Evolutionary conservation across 306 rosid species (phyloP).

Genomic region (Acacia confusa): DNA sequence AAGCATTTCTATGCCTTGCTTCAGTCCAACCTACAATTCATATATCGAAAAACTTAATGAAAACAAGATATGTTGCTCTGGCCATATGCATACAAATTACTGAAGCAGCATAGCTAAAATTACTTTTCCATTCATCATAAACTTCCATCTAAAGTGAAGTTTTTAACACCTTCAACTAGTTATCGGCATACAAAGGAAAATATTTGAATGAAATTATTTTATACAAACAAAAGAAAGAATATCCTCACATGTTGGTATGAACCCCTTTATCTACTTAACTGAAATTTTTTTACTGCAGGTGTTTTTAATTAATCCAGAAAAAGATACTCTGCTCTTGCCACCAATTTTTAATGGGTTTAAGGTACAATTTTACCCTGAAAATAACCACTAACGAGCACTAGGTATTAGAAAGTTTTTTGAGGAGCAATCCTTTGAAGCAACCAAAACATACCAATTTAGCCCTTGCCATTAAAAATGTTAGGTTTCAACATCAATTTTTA

Average conservation of each 20-base stretch:
- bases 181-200: neutral
- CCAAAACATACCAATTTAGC: too few species aligned
- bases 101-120: neutral
- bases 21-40: constrained; percentile 60
- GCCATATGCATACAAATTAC: constrained; percentile 8
- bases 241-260: neutral
- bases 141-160: constrained; percentile 6
- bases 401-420: too few species aligned
- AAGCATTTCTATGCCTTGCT: constrained; percentile 79
- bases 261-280: neutral
- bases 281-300: neutral
- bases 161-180: neutral
- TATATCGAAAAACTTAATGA: neutral
- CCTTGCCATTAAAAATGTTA: too few species aligned
- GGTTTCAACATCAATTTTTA: too few species aligned
- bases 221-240: neutral
- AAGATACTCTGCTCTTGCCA: neutral
- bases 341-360: neutral
- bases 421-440: too few species aligned
- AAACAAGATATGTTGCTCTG: neutral
- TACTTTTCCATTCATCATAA: neutral
- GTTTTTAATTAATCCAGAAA: neutral
- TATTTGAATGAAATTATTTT: neutral
- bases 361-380: too few species aligned
- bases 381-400: too few species aligned